A percentile compares a stretch with the other conserved stretches of the same genome.
phyloP scores from a whole-genome alignment of 2,329 filamentous ascomycete species.

The Gnomoniopsis sp. region DNA sequence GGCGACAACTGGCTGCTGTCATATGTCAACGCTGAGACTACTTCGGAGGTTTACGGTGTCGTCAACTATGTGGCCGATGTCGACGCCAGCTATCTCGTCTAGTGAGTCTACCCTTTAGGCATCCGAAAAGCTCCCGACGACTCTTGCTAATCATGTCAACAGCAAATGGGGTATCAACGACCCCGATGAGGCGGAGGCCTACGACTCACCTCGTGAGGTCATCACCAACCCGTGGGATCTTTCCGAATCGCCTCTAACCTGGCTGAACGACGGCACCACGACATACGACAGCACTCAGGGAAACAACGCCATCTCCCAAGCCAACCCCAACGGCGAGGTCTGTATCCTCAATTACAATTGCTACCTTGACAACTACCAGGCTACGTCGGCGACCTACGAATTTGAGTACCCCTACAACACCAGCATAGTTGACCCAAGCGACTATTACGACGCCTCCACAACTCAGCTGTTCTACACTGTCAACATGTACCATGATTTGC shows the following conservation, averaged over 20 bases:
- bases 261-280: constrained; percentile 44
- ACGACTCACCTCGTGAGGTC: constrained; percentile 29
- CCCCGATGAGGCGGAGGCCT: constrained; percentile 41
- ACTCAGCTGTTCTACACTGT: constrained; percentile 60
- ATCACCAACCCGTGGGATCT: constrained; percentile 47
- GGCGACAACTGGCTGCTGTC: constrained; percentile 56
- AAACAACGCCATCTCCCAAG: constrained; percentile 57
- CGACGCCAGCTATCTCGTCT: constrained; percentile 50
- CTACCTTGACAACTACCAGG: constrained; percentile 50
- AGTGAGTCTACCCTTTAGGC: constrained; percentile 33
- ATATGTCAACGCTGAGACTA: constrained; percentile 50
- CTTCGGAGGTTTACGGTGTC: constrained; percentile 47
- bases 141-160: constrained; percentile 12
- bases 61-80: constrained; percentile 51
- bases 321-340: constrained; percentile 41
- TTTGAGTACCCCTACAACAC: constrained; percentile 46
- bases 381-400: constrained; percentile 34
- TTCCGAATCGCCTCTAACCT: constrained; percentile 47
- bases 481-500: constrained; percentile 57
- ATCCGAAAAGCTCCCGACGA: background rate
- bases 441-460: constrained; percentile 52
- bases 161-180: constrained; percentile 53
- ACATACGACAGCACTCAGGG: constrained; percentile 52
- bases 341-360: constrained; percentile 19
- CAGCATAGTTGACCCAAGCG: constrained; percentile 29